Evolutionary conservation across 2,329 filamentous ascomycete genomes (phyloP), one percentile per base, ranked within the genome.

Genomic region (Colletotrichum gloeosporioides): DNA sequence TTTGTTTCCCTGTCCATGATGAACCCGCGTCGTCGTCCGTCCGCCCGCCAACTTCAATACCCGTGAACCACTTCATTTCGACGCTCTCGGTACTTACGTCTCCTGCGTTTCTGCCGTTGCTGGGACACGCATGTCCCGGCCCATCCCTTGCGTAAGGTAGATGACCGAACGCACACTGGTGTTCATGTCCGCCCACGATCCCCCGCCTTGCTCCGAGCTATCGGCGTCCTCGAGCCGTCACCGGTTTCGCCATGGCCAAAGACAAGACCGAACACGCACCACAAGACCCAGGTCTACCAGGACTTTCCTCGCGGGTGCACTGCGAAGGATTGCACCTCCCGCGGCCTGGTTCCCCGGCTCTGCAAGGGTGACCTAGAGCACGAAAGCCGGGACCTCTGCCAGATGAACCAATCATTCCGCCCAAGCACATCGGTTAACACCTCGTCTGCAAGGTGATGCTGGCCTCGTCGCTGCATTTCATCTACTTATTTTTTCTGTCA

Each of bases 81-180:
- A 39, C n/a, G 36, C 32, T 62, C 59, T 32, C 59, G 29, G 59
- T 68, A 53, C 53, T 61, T 69, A 39, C 66, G 66, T 69, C 53
- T 31, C 27, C 61, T 29, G 49, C 62, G 53, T 75, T 72, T 71
- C 49, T 66, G 8, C 18, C 39, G 69, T 75, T 44, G 73, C 69
- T 44, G 44, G 55, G 69, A 67, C 55, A 67, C 59, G 36, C 39
- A 55, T 61, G 55, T 34, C 63, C 62, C 68, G 62, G 69, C 53
- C 44, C 69, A 15, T 55, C 62, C 39, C 72, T 73, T 62, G 69
- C 69, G 34, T 53, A 53, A 22, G 44, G 44, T 25, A 59, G 61
- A 70, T 61, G 62, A 74, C 59, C 67, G 67, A 74, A 74, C 59
- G 49, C 44, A 53, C n/a, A n/a, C 44, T 53, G 72, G 63, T 59